Evolutionary conservation across 495 filamentous ascomycete genomes (phyloP).

Genomic region (Xylaria acuta): DNA sequence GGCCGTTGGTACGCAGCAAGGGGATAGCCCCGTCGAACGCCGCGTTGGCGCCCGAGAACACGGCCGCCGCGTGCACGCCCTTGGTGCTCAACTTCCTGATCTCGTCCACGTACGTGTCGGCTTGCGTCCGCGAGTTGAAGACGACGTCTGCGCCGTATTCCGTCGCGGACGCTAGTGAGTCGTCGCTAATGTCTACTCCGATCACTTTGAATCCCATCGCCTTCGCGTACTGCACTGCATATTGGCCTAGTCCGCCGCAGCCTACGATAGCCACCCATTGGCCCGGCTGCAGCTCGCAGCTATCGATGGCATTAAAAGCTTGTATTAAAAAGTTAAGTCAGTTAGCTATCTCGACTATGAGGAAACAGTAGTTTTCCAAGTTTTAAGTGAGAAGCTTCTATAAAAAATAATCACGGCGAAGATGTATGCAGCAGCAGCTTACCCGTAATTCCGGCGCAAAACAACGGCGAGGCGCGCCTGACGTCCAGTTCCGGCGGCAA

Average conservation of each 20-base stretch:
- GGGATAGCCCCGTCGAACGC: conserved; percentile 30
- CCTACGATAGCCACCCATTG: conserved; percentile 65
- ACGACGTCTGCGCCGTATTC: conserved; percentile 56
- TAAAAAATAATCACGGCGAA: neutral
- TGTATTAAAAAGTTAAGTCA: neutral
- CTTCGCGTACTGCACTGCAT: conserved; percentile 68
- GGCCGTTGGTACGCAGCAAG: conserved; percentile 28
- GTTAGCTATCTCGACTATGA: neutral
- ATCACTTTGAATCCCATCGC: conserved; percentile 67
- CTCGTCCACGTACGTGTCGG: conserved; percentile 39
- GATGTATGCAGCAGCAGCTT: neutral
- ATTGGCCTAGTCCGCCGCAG: conserved; percentile 65
- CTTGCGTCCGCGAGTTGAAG: conserved; percentile 46
- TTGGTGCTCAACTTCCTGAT: conserved; percentile 40
- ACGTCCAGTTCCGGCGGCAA: conserved; percentile 43
- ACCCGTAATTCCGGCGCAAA: conserved; percentile 49
- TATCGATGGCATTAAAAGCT: conserved; percentile 48
- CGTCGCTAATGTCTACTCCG: conserved; percentile 65
- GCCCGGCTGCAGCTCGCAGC: conserved; percentile 42
- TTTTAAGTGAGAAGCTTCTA: neutral
- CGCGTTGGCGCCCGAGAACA: conserved; percentile 45
- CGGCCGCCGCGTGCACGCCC: conserved; percentile 44
- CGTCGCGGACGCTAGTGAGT: conserved; percentile 60
- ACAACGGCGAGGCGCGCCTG: conserved; percentile 40
- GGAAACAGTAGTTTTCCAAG: neutral